These are phyloP conservation scores for Trichophyton benhamiae DNA, from an alignment of 2,329 filamentous ascomycete genomes.

Conservation along the genomic window DNA sequence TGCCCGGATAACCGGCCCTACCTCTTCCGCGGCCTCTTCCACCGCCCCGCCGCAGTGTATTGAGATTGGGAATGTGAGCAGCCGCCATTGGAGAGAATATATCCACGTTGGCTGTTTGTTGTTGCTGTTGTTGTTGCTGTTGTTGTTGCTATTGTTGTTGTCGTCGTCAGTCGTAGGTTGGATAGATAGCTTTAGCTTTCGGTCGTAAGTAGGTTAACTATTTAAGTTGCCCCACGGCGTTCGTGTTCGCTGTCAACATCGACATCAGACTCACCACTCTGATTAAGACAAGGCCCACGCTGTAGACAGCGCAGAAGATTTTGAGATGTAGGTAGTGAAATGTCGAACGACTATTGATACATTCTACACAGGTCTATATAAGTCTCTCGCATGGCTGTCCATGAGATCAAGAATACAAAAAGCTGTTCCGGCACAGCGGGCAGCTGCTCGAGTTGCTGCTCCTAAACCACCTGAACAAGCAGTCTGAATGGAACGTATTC, in stretches of 20 bases:
- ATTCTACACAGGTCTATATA: neutral
- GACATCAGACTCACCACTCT: neutral
- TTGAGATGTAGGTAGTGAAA: neutral
- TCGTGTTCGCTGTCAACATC: neutral
- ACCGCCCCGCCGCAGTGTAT: constrained; percentile 41
- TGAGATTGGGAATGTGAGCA: constrained; percentile 66
- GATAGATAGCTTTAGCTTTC: neutral
- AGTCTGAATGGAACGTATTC: constrained; percentile 80
- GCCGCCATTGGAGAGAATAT: constrained; percentile 46
- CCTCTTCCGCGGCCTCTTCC: constrained; percentile 39
- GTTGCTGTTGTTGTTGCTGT: neutral
- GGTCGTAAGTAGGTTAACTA: too few species aligned
- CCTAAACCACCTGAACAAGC: constrained; percentile 95
- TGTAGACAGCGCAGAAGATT: neutral
- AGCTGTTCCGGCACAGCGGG: constrained; percentile 82
- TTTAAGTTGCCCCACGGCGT: neutral
- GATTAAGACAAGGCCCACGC: neutral
- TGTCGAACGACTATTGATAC: neutral
- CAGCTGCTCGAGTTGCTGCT: constrained; percentile 84
- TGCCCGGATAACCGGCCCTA: constrained; percentile 26
- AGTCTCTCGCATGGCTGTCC: neutral
- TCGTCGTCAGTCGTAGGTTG: neutral
- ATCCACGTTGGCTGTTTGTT: neutral
- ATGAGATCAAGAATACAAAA: constrained; percentile 45
- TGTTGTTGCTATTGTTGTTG: neutral